Evolutionary conservation across 2,329 filamentous ascomycete genomes (phyloP).

Genomic region (Fusarium kyushuense): DNA sequence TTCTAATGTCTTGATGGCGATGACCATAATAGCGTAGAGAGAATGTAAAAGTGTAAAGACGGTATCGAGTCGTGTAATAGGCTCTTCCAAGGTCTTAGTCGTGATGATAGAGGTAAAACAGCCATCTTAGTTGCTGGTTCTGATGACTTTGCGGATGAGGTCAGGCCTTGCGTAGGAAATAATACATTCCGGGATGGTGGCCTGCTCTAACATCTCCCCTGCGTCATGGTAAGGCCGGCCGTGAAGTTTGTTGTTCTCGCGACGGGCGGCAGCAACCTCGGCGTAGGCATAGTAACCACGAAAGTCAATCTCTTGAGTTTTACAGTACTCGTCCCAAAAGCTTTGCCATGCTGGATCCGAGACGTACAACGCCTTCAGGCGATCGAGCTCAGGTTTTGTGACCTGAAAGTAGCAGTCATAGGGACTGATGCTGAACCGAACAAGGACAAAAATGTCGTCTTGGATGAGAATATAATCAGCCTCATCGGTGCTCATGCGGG

Average conservation of each 20-base stretch:
- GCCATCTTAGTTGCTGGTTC: background rate
- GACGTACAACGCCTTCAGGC: too few relatives aligned
- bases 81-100: background rate
- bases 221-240: background rate
- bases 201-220: background rate
- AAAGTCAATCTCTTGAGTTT: background rate
- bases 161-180: background rate
- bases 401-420: too few relatives aligned
- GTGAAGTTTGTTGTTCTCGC: background rate
- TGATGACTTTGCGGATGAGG: background rate
- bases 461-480: too few relatives aligned
- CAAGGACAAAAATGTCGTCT: too few relatives aligned
- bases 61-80: too few relatives aligned
- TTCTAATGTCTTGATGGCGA: background rate
- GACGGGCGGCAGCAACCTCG: background rate
- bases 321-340: background rate
- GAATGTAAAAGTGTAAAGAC: too few relatives aligned
- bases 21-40: background rate
- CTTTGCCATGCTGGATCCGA: too few relatives aligned
- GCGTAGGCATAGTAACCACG: background rate
- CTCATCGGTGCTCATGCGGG: too few relatives aligned
- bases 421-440: too few relatives aligned
- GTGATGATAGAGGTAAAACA: background rate
- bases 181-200: background rate
- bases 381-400: too few relatives aligned